Base-by-base conservation (phyloP, 1,284 basidiomycete species). In the Boletellus sp. region DNA sequence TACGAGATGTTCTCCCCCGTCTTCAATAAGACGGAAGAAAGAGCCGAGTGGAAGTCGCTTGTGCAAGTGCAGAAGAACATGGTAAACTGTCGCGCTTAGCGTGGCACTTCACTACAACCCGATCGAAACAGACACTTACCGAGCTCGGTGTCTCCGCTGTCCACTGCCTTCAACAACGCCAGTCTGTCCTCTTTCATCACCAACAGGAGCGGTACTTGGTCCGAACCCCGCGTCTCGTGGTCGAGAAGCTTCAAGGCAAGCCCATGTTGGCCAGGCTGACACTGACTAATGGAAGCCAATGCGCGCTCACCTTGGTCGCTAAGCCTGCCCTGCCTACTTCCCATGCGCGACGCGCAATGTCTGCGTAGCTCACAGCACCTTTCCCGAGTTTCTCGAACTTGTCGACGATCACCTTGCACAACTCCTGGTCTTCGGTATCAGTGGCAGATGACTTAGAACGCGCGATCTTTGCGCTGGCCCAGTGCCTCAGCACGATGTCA, bases 1-100 rank as follows among this genome's bases (percentile, higher is more conserved):
- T 2, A 80, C 80, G 4, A 94, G 80, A 33, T 77, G 74, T 16
- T 83, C 76, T 5, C 91, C 90, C 10, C 89, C 90, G 54, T 93
- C 91, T 70, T 99, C 95, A 40, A 99, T 85, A 21, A 98, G 78
- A 15, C 88, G 85, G 80, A 99, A 98, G 73, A 99, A 98, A 48
- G 91, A 85, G 4, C 95, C 97, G 2, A 97, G 81, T 0, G 91
- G 81, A 26, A 97, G 79, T 13, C 87, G 81, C 47, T 89, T 83
- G 63, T 93, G 86, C 16, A 97, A 75, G 58, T 94, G 85, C 4
- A 97, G 77, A 8, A 97, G 76, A 42, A 97, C 93, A 64, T 93
- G 86, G 66, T 95, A 95, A 1, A 97, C 93, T 95, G 56, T 18
- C 32, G 39, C 44, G 3, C 16, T 61, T 4, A 49, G 50, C 40